phyloP scores from a whole-genome alignment of 164 flowering plant genomes.

The Santalum album region DNA sequence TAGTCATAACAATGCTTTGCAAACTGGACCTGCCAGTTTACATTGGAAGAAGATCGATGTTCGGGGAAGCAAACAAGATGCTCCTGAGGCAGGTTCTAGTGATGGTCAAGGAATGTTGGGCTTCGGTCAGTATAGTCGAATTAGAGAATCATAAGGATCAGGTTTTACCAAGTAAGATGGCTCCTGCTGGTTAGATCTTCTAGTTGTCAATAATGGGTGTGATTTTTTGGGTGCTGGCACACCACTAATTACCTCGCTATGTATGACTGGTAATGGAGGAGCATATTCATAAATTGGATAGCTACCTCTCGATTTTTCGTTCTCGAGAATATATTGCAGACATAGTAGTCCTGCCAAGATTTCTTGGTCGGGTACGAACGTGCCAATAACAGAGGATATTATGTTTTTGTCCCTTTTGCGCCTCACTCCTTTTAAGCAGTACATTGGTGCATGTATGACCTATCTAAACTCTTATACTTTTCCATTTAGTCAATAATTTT shows the following conservation, averaged over 20 bases:
- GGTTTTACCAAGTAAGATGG: neutral
- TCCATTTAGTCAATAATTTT: too few relatives aligned
- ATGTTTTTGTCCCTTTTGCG: too few relatives aligned
- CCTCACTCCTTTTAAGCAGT: too few relatives aligned
- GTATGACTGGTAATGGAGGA: too few relatives aligned
- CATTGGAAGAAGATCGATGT: slow-evolving; percentile 8
- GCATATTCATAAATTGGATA: too few relatives aligned
- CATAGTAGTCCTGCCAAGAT: too few relatives aligned
- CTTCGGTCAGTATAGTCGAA: slow-evolving; percentile 9
- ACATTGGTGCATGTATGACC: too few relatives aligned
- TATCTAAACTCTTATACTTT: too few relatives aligned
- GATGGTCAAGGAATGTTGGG: slow-evolving; percentile 8
- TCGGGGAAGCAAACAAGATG: slow-evolving; percentile 17
- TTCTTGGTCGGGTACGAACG: too few relatives aligned
- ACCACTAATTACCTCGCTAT: neutral
- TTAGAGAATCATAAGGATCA: neutral
- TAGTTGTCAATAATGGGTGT: neutral
- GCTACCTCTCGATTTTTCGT: too few relatives aligned
- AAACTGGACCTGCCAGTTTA: slow-evolving; percentile 9
- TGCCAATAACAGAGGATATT: too few relatives aligned
- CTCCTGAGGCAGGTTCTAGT: slow-evolving; percentile 11
- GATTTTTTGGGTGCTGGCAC: neutral
- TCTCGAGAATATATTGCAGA: too few relatives aligned
- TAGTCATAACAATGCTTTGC: slow-evolving; percentile 15
- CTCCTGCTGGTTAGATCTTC: neutral